Evolutionary conservation across 2,329 filamentous ascomycete genomes (phyloP).

Genomic region (Trichoderma gracile): DNA sequence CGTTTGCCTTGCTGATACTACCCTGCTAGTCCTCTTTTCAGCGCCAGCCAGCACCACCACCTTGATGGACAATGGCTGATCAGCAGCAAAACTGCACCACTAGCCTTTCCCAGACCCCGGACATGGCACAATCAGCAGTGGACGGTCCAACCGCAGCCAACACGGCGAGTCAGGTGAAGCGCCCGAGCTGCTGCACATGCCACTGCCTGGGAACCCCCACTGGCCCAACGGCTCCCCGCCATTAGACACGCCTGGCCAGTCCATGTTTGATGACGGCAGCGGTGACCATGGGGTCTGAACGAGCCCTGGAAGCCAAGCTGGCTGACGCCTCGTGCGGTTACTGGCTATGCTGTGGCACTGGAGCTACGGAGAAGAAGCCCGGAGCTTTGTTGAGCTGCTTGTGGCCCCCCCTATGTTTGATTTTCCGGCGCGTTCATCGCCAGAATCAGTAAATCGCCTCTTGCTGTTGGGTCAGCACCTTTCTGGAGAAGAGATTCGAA

Average conservation of each 20-base stretch:
- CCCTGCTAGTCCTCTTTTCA: background rate
- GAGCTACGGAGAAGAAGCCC: too few species aligned
- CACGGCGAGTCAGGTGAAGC: slow-evolving; percentile 19
- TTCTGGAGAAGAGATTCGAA: too few species aligned
- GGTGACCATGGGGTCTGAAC: background rate
- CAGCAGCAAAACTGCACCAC: too few species aligned
- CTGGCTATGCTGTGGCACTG: too few species aligned
- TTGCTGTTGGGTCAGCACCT: too few species aligned
- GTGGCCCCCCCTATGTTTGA: too few species aligned
- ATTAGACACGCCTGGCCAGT: background rate
- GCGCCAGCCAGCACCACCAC: background rate
- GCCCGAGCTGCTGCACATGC: slow-evolving; percentile 13
- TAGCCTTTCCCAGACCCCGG: too few species aligned
- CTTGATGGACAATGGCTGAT: background rate
- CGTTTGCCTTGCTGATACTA: background rate
- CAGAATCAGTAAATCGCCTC: too few species aligned
- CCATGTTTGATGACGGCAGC: background rate
- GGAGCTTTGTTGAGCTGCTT: too few species aligned
- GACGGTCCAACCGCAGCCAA: background rate
- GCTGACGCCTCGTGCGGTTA: too few species aligned
- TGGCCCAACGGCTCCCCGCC: background rate
- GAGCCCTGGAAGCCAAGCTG: background rate
- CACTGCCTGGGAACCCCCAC: background rate
- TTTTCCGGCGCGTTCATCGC: too few species aligned
- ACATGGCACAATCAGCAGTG: background rate